A percentile compares a stretch with the other conserved stretches of the same genome.
Evolutionary conservation across 371 early-diverging fungal genomes (phyloP).

Genomic region (Mortierella sp.): DNA sequence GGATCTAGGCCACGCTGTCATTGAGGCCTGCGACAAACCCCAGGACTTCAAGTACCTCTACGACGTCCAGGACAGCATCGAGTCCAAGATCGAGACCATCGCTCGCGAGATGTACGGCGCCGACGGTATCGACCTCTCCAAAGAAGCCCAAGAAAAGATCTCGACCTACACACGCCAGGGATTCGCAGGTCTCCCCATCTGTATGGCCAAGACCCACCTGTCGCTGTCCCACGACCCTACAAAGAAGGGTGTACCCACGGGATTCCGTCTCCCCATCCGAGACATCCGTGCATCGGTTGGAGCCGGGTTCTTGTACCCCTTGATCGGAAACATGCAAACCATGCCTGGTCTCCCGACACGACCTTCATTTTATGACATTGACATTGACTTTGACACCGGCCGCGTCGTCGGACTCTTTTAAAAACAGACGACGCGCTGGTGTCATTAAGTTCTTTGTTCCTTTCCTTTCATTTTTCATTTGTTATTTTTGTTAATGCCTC

Average conservation of each 20-base stretch:
- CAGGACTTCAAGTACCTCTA: conserved; percentile 89
- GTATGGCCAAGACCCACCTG: conserved; percentile 99
- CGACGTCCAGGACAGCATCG: conserved; percentile 80
- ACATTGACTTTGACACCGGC: conserved; percentile 90
- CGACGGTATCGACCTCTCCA: conserved; percentile 86
- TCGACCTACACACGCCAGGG: conserved; percentile 87
- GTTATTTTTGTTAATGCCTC: not conserved
- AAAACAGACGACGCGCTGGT: conserved; percentile 2
- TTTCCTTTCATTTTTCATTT: not conserved
- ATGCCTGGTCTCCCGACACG: conserved; percentile 98
- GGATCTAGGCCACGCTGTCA: conserved; percentile 89
- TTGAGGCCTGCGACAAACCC: conserved; percentile 77
- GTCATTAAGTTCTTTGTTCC: not conserved
- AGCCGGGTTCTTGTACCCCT: conserved; percentile 97
- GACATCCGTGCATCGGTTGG: conserved; percentile 96
- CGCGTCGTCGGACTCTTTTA: conserved; percentile 91
- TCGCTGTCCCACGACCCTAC: conserved; percentile 92
- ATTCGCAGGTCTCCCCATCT: conserved; percentile 90
- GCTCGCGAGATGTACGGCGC: conserved; percentile 96
- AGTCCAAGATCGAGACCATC: conserved; percentile 92
- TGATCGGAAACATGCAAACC: conserved; percentile 96
- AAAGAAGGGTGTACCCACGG: conserved; percentile 93
- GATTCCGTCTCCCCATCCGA: conserved; percentile 93
- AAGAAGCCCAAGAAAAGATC: conserved; percentile 86
- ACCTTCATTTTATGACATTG: conserved; percentile 97